phyloP scores from a whole-genome alignment of 2,329 filamentous ascomycete genomes.

The Emydomyces testavorans region DNA sequence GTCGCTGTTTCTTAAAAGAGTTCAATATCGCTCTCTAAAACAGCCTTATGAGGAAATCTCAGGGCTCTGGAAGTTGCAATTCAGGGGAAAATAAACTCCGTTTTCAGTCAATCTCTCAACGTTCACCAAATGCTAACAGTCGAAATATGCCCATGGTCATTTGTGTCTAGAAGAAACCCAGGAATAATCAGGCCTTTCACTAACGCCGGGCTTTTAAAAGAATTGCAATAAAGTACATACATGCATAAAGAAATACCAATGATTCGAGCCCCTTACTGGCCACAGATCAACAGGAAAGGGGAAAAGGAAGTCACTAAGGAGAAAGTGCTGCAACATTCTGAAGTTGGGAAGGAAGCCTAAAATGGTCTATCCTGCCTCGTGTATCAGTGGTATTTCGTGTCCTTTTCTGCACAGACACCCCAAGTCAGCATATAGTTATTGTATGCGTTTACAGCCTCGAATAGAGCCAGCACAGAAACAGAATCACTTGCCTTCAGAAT shows the following conservation, averaged over 20 bases:
- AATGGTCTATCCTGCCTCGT: not conserved
- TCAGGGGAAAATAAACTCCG: too few species aligned
- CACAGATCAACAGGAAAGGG: not conserved
- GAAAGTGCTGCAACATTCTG: not conserved
- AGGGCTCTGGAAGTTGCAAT: too few species aligned
- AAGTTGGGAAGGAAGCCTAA: not conserved
- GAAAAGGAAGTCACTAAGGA: not conserved
- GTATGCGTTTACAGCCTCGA: too few species aligned
- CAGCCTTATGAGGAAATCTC: too few species aligned
- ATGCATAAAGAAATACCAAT: not conserved
- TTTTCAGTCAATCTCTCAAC: not conserved
- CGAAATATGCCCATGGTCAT: not conserved
- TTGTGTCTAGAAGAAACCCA: not conserved
- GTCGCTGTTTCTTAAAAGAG: too few species aligned
- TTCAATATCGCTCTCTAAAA: too few species aligned
- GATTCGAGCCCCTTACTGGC: too few species aligned
- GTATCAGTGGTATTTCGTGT: not conserved
- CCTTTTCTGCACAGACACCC: not conserved
- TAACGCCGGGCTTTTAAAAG: conserved; percentile 6
- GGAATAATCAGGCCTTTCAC: not conserved
- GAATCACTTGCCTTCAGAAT: conserved; percentile 16
- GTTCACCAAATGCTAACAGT: not conserved
- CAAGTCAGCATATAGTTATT: not conserved
- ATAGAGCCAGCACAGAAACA: not conserved
- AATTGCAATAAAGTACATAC: conserved; percentile 1